These are phyloP conservation scores for Aurifilum marmelostoma DNA, from an alignment of 2,329 filamentous ascomycete species.

Conservation along the genomic window DNA sequence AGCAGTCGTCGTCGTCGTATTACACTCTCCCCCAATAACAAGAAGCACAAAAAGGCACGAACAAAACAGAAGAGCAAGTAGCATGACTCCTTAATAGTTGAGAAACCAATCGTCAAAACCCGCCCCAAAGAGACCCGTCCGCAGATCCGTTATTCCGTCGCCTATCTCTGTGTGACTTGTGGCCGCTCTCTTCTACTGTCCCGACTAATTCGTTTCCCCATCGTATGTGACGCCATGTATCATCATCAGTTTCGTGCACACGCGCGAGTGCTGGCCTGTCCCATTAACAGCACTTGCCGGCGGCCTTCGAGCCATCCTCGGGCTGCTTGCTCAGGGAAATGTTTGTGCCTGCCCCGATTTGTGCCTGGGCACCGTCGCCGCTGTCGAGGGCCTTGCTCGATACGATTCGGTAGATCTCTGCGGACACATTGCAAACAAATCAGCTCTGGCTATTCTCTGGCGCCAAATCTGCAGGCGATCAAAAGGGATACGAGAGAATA, in stretches of 20 bases:
- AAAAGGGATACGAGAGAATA: neutral
- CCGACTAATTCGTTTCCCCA: conserved; percentile 30
- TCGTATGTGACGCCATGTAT: conserved; percentile 40
- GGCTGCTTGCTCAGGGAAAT: conserved; percentile 87
- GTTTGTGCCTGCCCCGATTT: conserved; percentile 78
- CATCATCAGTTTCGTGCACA: conserved; percentile 40
- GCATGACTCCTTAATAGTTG: conserved; percentile 32
- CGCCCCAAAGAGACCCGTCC: conserved; percentile 25
- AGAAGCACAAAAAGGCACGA: conserved; percentile 23
- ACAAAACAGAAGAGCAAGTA: conserved; percentile 29
- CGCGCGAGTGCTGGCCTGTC: conserved; percentile 28
- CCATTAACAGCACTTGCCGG: conserved; percentile 78
- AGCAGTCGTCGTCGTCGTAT: neutral
- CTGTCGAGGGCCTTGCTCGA: conserved; percentile 96
- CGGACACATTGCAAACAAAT: conserved; percentile 22
- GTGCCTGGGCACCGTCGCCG: conserved; percentile 78
- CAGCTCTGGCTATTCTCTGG: neutral
- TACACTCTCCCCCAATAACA: conserved; percentile 8
- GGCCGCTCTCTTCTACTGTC: conserved; percentile 30
- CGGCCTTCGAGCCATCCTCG: conserved; percentile 74
- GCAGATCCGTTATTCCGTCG: conserved; percentile 28
- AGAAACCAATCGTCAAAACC: conserved; percentile 29
- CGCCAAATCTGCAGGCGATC: conserved; percentile 13
- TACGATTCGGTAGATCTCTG: conserved; percentile 99
- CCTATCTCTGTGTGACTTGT: conserved; percentile 23